A percentile compares a stretch with the other conserved stretches of the same genome.
Evolutionary conservation across 495 filamentous ascomycete species (phyloP).

Genomic region (Pseudoneurospora amorphoporcata): DNA sequence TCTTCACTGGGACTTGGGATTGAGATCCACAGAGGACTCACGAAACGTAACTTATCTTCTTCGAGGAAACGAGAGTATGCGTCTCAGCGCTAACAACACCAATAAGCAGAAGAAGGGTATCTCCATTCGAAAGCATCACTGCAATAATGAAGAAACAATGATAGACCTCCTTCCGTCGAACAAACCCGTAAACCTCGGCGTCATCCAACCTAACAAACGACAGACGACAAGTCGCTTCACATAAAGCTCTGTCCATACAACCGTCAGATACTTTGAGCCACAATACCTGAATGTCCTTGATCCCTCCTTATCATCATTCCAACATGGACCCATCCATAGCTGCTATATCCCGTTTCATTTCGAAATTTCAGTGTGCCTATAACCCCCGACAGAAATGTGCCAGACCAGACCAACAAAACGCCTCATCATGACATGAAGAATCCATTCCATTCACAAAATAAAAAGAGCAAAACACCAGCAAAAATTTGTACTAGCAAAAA

Average conservation of each 20-base stretch:
- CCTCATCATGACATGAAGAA: background rate
- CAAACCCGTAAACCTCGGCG: no score
- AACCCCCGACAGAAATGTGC: background rate
- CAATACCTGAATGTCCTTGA: no score
- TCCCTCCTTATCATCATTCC: background rate
- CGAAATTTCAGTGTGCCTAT: background rate
- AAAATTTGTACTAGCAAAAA: background rate
- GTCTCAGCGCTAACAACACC: background rate
- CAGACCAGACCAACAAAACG: background rate
- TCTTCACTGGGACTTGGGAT: no score
- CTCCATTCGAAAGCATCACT: background rate
- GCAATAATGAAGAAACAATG: background rate
- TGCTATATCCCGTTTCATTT: background rate
- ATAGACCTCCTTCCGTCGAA: no score
- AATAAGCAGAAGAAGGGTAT: background rate
- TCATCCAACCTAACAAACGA: background rate
- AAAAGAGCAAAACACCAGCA: background rate
- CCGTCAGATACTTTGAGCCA: background rate
- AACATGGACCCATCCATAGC: background rate
- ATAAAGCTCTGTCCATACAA: background rate
- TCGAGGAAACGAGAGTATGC: background rate
- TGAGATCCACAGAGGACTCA: no score
- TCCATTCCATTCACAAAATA: background rate
- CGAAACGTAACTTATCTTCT: background rate
- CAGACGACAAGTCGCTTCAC: background rate